Evolutionary conservation across 2,329 filamentous ascomycete species (phyloP), one percentile per base, ranked within the genome.

Genomic region (Epichloe gansuensis): DNA sequence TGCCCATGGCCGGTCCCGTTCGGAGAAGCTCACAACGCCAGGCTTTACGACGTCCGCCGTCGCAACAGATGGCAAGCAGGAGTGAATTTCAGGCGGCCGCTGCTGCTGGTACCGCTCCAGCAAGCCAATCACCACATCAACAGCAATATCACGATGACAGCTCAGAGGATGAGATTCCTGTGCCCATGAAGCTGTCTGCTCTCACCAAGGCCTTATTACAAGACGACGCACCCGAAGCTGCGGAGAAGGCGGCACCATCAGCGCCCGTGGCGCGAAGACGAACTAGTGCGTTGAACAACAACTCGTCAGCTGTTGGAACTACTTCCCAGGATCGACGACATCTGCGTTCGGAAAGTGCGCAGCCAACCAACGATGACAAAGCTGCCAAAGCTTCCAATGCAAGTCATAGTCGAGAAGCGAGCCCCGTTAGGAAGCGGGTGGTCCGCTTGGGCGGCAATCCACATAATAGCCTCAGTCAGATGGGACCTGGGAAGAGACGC

Each of bases 101-200:
- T 1, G 45, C 34, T 15, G 56, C 63, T 34, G 54, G 62, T 43
- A 55, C 62, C 38, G 55, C 61, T 45, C 54, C 64, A 9, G 60
- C 65, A 53, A 58, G 63, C 48, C 69, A 73, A 49, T 59, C 68
- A 44, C 38, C 48, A 28, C 67, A 74, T 52, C 73, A 74, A 54
- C 72, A 74, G 47, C 75, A 66, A 54, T 83, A 66, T 55, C 58
- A 65, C 59, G 84, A 88, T 61, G 91, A 95, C 65, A 95, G 88
- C 73, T 95, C 91, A 25, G 91, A 96, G 69, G 91, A 96, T 63
- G 91, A 96, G 69, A 88, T 94, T 31, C 86, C 87, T 15, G 85
- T 88, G 60, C 90, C 90, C 61, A 89, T 93, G 81, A 94, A 93
- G 72, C 86, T 96, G 65, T 96, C 90, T 66, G 90, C 91, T 61